phyloP scores from a whole-genome alignment of 257 asterid genomes.

The Fraxinus americana region DNA sequence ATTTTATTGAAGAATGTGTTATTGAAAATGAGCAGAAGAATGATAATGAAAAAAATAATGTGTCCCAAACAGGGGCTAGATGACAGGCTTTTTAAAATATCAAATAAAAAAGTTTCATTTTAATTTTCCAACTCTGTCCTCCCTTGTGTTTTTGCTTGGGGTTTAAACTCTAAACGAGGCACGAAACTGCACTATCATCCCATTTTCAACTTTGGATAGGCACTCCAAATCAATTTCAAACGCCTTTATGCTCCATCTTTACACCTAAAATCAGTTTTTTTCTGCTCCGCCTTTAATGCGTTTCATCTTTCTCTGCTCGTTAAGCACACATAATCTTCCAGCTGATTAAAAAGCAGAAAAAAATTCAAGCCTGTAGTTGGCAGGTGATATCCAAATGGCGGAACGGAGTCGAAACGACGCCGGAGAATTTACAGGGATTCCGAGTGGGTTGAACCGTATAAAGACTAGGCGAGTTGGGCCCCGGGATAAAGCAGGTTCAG shows the following conservation, averaged over 20 bases:
- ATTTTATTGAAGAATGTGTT: no score
- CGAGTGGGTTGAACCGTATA: slow-evolving; percentile 90
- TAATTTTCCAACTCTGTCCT: neutral
- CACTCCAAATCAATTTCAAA: slow-evolving; percentile 32
- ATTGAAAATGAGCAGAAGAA: no score
- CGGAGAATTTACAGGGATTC: slow-evolving; percentile 52
- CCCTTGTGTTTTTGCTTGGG: neutral
- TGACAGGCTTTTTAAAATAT: no score
- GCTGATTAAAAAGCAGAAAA: slow-evolving; percentile 1
- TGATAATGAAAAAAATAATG: no score
- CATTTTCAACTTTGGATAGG: slow-evolving; percentile 1
- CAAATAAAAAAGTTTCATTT: no score
- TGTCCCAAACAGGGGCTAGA: no score
- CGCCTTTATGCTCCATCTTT: neutral
- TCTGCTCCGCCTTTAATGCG: slow-evolving; percentile 19
- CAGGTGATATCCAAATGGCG: slow-evolving; percentile 45
- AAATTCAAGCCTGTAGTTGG: slow-evolving; percentile 8
- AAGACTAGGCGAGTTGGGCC: slow-evolving; percentile 56
- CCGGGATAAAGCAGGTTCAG: slow-evolving; percentile 44
- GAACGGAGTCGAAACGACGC: slow-evolving; percentile 57
- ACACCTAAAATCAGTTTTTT: slow-evolving; percentile 15
- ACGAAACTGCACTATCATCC: neutral
- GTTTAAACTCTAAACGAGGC: slow-evolving; percentile 7
- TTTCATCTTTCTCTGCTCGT: neutral
- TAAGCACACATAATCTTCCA: neutral